phyloP scores from a whole-genome alignment of 371 early-diverging fungal species.

The Mucor piriformis region DNA sequence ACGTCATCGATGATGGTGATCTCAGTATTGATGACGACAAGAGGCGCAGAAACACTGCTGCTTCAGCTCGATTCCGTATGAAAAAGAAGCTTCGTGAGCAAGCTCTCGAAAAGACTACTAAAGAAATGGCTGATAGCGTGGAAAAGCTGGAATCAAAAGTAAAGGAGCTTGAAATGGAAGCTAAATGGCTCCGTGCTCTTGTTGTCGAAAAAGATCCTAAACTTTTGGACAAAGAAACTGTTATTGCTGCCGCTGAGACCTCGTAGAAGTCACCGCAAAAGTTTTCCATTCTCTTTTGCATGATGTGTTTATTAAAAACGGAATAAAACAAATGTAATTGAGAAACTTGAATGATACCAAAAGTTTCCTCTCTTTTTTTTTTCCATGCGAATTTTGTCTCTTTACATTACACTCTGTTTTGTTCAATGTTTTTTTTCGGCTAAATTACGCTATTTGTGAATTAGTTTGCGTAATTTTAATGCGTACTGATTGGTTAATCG shows the following conservation, averaged over 20 bases:
- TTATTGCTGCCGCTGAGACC: neutral
- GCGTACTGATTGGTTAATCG: neutral
- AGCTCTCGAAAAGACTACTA: slow-evolving; percentile 75
- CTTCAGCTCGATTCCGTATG: slow-evolving; percentile 90
- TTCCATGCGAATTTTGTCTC: neutral
- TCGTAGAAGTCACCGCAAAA: neutral
- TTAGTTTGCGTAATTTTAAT: neutral
- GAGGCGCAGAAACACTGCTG: slow-evolving; percentile 89
- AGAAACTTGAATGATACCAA: neutral
- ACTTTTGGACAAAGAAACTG: slow-evolving; percentile 11
- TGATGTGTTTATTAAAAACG: neutral
- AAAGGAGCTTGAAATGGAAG: slow-evolving; percentile 84
- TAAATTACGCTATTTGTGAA: neutral
- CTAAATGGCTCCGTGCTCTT: slow-evolving; percentile 84
- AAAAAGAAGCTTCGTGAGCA: slow-evolving; percentile 88
- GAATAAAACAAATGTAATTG: neutral
- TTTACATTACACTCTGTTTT: neutral
- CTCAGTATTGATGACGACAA: slow-evolving; percentile 72
- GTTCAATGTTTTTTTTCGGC: neutral
- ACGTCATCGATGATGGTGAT: slow-evolving; percentile 5
- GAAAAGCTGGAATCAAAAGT: slow-evolving; percentile 70
- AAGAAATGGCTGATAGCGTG: slow-evolving; percentile 75
- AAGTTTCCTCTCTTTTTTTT: neutral
- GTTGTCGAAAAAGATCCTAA: slow-evolving; percentile 72
- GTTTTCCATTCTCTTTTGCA: neutral